These are phyloP conservation scores for Cryomyces antarcticus DNA, from an alignment of 495 filamentous ascomycete genomes.

Conservation along the genomic window DNA sequence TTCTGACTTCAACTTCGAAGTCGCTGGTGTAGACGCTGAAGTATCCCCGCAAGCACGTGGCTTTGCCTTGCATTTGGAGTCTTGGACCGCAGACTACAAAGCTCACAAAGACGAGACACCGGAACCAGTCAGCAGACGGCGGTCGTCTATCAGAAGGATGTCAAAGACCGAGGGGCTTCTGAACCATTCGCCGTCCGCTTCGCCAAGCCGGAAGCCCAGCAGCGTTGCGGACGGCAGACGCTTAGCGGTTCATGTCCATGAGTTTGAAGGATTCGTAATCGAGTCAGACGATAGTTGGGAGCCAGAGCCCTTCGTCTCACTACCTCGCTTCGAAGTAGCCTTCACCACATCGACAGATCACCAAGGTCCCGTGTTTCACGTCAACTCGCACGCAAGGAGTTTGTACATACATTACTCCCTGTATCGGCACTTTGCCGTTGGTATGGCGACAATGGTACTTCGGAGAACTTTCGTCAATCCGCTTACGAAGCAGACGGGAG, in stretches of 20 bases:
- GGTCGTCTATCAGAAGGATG: conserved; percentile 23
- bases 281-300: conserved; percentile 73
- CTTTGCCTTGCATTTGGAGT: conserved; percentile 67
- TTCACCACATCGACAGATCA: conserved; percentile 68
- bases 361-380: conserved; percentile 68
- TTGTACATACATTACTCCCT: conserved; percentile 77
- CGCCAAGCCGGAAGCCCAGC: conserved; percentile 34
- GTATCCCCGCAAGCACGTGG: conserved; percentile 65
- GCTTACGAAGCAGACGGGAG: conserved; percentile 18
- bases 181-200: conserved; percentile 31
- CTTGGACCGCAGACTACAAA: conserved; percentile 79
- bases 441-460: conserved; percentile 58
- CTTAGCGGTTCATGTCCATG: conserved; percentile 57
- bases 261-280: conserved; percentile 73
- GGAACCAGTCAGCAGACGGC: conserved; percentile 32
- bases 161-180: conserved; percentile 18
- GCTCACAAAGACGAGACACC: conserved; percentile 48
- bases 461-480: conserved; percentile 41
- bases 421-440: conserved; percentile 81
- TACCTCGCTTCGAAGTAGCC: conserved; percentile 73
- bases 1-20: conserved; percentile 70
- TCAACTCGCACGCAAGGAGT: conserved; percentile 61
- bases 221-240: conserved; percentile 42
- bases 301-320: conserved; percentile 61
- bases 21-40: conserved; percentile 68